Evolutionary conservation across 306 rosid species (phyloP).

Genomic region (Pterocarpus macrocarpus): DNA sequence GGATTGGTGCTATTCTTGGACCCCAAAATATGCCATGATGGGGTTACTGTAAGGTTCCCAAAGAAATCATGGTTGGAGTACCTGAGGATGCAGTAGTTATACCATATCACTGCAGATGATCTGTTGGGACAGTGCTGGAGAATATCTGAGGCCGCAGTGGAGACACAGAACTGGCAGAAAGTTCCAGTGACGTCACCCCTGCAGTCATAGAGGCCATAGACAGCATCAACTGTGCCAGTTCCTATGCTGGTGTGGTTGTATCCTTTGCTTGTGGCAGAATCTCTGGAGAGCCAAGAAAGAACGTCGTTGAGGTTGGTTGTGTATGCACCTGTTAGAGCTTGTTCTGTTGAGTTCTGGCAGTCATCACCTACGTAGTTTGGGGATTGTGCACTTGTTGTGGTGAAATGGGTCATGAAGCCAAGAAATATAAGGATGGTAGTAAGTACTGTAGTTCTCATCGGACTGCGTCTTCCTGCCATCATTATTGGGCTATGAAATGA

Average conservation of each 20-base stretch:
- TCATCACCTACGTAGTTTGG: constrained; percentile 48
- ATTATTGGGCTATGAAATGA: background rate
- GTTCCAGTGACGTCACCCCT: constrained; percentile 43
- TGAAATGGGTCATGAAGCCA: constrained; percentile 31
- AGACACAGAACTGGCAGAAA: constrained; percentile 56
- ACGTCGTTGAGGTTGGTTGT: constrained; percentile 43
- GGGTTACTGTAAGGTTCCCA: constrained; percentile 33
- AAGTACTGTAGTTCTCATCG: background rate
- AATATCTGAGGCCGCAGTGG: constrained; percentile 43
- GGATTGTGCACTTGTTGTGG: constrained; percentile 24
- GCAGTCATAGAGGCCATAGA: constrained; percentile 55
- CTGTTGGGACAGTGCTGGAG: constrained; percentile 43
- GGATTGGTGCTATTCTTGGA: background rate
- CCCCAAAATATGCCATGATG: constrained; percentile 35
- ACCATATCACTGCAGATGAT: constrained; percentile 46
- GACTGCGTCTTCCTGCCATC: background rate
- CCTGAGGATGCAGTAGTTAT: constrained; percentile 47
- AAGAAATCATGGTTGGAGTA: constrained; percentile 45
- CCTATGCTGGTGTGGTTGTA: constrained; percentile 45
- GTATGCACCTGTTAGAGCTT: constrained; percentile 37
- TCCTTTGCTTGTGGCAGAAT: constrained; percentile 46
- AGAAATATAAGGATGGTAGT: constrained; percentile 13
- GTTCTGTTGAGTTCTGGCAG: constrained; percentile 39
- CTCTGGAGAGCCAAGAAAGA: constrained; percentile 31
- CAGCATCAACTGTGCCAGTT: background rate